Base-by-base conservation (phyloP, 495 filamentous ascomycete genomes). In the Penicillium cinerascens region DNA sequence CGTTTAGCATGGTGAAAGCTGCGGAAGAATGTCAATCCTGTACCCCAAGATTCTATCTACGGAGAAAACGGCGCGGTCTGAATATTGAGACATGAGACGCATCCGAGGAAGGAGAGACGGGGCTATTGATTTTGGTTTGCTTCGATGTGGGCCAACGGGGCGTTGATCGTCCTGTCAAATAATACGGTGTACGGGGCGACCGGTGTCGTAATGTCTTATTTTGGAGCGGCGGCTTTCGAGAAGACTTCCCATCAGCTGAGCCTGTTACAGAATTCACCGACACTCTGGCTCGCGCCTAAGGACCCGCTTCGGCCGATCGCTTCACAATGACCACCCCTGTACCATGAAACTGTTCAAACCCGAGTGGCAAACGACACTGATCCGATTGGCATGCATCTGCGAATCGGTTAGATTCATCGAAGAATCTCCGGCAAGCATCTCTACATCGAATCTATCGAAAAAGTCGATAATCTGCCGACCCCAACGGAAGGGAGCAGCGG, bases 261-360 rank as follows among this genome's bases (percentile, higher is more conserved):
- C 60, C 55, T 56, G 54, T 54, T 56, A 60, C 33, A 50, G 4
- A 64, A 61, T 64, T 64, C 63, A 66, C 63, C 63, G 60, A 66
- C 60, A 66, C 47, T 66, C 47, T 52, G 57, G 53, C 21, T 38
- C 49, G 44, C 45, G 49, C 39, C 44, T 48, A 51, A 27, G 48
- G 59, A 53, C 59, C 58, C 51, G 51, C 54, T 59, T 37, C 36
- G 36, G 58, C 46, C 49, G 58, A 64, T 64, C 61, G 52, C 44
- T 37, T 53, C 23, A 26, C n/a, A 18, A 52, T 17, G 15, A 27
- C 17, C n/a, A n/a, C 38, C 25, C 38, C 42, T 44, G 22, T 23
- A n/a, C n/a, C n/a, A n/a, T 23, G 3, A 6, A 23, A 6, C 6
- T 23, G 22, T 23, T 23, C 22, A 23, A 23, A 23, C 3, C 22